Conservation (phyloP, 192 early-diverging fungal species). For the Coemansia sp. region DNA sequence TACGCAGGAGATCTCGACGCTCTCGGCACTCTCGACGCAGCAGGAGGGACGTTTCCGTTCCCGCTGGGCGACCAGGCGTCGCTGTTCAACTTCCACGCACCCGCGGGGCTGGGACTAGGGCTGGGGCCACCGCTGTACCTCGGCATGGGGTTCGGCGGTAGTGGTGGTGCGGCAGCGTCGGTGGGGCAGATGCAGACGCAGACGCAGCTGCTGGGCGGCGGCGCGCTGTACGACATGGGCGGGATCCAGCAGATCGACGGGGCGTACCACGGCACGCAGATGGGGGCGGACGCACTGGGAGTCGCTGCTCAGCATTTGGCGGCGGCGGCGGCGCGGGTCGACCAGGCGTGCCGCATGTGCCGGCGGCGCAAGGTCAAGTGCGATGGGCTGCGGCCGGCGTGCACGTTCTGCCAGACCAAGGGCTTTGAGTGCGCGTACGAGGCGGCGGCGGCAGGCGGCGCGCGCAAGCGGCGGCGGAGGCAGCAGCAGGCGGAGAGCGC, state of each 20-base stretch:
- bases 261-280: conserved; percentile 17
- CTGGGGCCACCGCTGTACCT: conserved; percentile 29
- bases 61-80: conserved; percentile 52
- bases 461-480: conserved; percentile 41
- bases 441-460: conserved; percentile 19
- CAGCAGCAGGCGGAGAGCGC: not conserved
- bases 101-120: conserved; percentile 22
- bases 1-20: conserved; percentile 13
- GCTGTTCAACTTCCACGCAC: conserved; percentile 56
- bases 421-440: conserved; percentile 49
- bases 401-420: conserved; percentile 48
- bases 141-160: conserved; percentile 4
- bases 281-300: not conserved
- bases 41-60: conserved; percentile 41
- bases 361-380: conserved; percentile 59
- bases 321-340: conserved; percentile 28
- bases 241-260: conserved; percentile 54
- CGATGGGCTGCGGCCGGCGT: conserved; percentile 50
- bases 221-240: conserved; percentile 36
- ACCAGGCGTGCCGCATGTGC: conserved; percentile 58
- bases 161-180: not conserved
- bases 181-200: not conserved
- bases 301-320: not conserved
- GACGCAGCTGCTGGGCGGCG: conserved; percentile 32
- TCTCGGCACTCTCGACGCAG: not conserved